A percentile compares a stretch with the other conserved stretches of the same genome.
Evolutionary conservation across 2,329 filamentous ascomycete species (phyloP).

Genomic region (Cryphonectria parasitica): DNA sequence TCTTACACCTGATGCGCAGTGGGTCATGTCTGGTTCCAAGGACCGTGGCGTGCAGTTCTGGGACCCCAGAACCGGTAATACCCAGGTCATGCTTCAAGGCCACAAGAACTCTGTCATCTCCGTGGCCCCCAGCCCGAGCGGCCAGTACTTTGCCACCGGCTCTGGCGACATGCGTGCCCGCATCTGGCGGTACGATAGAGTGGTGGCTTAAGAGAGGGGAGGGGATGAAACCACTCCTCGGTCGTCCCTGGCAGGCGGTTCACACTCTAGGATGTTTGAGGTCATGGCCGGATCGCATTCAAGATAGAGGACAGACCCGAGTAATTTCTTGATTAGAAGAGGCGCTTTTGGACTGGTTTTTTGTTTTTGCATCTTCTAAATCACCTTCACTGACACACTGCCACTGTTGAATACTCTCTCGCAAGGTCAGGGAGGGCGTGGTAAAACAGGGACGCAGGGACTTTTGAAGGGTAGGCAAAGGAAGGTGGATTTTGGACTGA

Average conservation of each 20-base stretch:
- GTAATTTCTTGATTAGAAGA: not conserved
- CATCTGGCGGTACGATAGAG: slow-evolving; percentile 84
- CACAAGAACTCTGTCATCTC: slow-evolving; percentile 99
- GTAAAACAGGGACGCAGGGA: not conserved
- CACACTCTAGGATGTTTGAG: not conserved
- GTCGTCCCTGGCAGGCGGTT: not conserved
- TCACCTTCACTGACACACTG: not conserved
- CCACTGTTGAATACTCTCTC: not conserved
- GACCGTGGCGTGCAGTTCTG: slow-evolving; percentile 98
- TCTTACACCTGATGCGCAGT: slow-evolving; percentile 88
- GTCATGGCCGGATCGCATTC: not conserved
- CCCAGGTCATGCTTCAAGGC: slow-evolving; percentile 97
- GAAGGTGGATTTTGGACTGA: slow-evolving; percentile 3
- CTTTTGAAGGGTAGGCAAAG: not conserved
- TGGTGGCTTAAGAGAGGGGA: slow-evolving; percentile 31
- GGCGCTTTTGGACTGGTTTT: not conserved
- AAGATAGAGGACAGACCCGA: slow-evolving; percentile 2
- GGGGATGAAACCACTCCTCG: not conserved
- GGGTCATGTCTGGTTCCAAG: slow-evolving; percentile 97
- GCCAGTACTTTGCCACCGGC: slow-evolving; percentile 89
- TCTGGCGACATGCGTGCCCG: slow-evolving; percentile 97
- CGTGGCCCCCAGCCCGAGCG: slow-evolving; percentile 88
- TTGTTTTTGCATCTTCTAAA: not conserved
- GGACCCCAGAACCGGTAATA: slow-evolving; percentile 91
- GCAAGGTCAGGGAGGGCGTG: not conserved